These are phyloP conservation scores for Ustulina deusta DNA, from an alignment of 2,329 filamentous ascomycete genomes.

Conservation along the genomic window DNA sequence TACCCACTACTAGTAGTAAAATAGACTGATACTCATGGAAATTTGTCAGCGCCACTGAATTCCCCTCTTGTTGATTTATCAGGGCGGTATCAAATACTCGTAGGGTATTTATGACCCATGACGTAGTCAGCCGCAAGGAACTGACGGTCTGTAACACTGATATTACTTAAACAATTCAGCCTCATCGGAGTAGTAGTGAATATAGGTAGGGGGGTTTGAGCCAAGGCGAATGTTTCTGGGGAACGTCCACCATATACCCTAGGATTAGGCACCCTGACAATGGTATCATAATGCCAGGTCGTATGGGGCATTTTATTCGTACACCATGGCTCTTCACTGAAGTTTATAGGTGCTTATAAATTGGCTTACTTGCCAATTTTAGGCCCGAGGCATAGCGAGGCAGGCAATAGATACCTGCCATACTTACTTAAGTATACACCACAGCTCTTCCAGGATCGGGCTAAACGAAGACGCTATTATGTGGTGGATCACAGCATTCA, in stretches of 20 bases:
- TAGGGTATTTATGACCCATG: neutral
- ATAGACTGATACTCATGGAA: neutral
- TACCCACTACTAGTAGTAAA: neutral
- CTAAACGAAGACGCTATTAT: neutral
- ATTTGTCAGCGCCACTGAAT: neutral
- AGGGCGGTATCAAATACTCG: neutral
- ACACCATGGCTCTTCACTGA: neutral
- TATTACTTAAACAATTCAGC: slow-evolving; percentile 1
- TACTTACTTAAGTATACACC: neutral
- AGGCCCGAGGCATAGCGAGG: neutral
- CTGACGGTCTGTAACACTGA: neutral
- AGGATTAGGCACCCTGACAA: neutral
- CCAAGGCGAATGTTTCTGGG: no score
- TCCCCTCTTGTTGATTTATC: neutral
- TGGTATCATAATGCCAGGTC: no score
- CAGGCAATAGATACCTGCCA: neutral
- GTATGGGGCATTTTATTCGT: neutral
- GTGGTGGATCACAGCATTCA: neutral
- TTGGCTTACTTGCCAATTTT: neutral
- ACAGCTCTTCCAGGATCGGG: neutral
- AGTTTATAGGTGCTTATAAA: neutral
- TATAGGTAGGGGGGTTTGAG: neutral
- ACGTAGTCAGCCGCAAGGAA: neutral
- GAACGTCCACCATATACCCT: no score
- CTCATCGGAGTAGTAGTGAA: neutral